These are phyloP conservation scores for Candida boleticola DNA, from an alignment of 805 yeast species.

Conservation along the genomic window DNA sequence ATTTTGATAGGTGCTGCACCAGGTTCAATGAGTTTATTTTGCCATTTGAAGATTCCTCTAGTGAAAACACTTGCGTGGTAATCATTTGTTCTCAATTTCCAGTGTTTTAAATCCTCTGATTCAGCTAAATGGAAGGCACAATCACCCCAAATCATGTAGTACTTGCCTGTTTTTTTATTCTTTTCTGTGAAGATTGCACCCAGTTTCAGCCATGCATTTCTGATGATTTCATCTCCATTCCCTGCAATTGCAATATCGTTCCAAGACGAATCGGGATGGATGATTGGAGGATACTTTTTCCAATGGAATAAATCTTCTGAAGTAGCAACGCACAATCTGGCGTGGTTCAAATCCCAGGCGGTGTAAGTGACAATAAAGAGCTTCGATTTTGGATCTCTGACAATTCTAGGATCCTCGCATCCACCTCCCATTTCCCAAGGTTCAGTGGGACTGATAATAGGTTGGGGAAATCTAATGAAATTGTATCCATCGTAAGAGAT, in stretches of 20 bases:
- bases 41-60: conserved; percentile 26
- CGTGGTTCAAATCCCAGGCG: conserved; percentile 32
- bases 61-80: conserved; percentile 23
- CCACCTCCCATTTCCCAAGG: conserved; percentile 42
- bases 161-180: conserved; percentile 28
- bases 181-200: conserved; percentile 38
- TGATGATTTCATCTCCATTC: conserved; percentile 22
- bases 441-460: conserved; percentile 36
- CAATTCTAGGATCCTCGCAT: conserved; percentile 42
- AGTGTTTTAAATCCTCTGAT: conserved; percentile 32
- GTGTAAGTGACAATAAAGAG: conserved; percentile 40
- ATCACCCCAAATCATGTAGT: conserved; percentile 46
- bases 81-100: conserved; percentile 24
- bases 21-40: conserved; percentile 37
- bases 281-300: conserved; percentile 36
- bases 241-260: conserved; percentile 27
- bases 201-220: conserved; percentile 40
- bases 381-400: conserved; percentile 34
- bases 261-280: conserved; percentile 26
- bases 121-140: conserved; percentile 35
- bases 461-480: conserved; percentile 28
- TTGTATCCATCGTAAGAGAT: conserved; percentile 40
- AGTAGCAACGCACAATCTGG: conserved; percentile 40
- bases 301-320: conserved; percentile 35
- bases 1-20: conserved; percentile 43